Percentiles rank a stretch among this genome's conserved stretches.
Evolutionary conservation across 2,329 filamentous ascomycete species (phyloP).

Genomic region (Pseudogymnoascus sp.): DNA sequence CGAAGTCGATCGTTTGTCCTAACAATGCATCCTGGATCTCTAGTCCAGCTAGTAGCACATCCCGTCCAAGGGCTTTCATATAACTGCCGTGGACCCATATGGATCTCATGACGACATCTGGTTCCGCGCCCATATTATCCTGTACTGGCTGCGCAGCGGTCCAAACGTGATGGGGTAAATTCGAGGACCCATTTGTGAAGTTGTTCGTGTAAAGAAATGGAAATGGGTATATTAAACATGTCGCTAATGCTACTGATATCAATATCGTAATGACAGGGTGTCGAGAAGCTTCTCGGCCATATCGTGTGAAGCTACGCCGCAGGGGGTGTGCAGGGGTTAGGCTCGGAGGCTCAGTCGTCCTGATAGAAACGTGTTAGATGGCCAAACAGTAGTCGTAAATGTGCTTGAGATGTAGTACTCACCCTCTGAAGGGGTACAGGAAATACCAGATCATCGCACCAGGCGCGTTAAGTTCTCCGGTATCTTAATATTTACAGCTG

Average conservation of each 20-base stretch:
- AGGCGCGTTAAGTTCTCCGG: not conserved
- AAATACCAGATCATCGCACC: constrained; percentile 62
- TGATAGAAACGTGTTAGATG: constrained; percentile 29
- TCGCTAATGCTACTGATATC: constrained; percentile 61
- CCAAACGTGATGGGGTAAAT: constrained; percentile 72
- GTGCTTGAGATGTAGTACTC: constrained; percentile 30
- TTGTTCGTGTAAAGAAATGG: constrained; percentile 66
- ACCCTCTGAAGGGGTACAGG: constrained; percentile 69
- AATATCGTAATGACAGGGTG: constrained; percentile 69
- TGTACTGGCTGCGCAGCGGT: constrained; percentile 60
- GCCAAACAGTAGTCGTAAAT: constrained; percentile 16
- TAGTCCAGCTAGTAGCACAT: constrained; percentile 57
- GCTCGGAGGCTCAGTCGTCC: constrained; percentile 65
- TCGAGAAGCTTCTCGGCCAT: constrained; percentile 60
- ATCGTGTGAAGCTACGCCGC: constrained; percentile 54
- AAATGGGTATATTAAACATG: constrained; percentile 63
- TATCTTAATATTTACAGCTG: not conserved
- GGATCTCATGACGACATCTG: constrained; percentile 73
- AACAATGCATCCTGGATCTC: constrained; percentile 62
- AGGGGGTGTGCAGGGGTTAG: constrained; percentile 57
- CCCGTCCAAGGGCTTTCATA: constrained; percentile 62
- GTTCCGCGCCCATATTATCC: constrained; percentile 39
- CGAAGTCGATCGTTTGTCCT: constrained; percentile 49
- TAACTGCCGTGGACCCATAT: constrained; percentile 73
- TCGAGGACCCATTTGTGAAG: constrained; percentile 61